Conservation (phyloP, 2,329 filamentous ascomycete species). For the Botryotinia narcissicola region DNA sequence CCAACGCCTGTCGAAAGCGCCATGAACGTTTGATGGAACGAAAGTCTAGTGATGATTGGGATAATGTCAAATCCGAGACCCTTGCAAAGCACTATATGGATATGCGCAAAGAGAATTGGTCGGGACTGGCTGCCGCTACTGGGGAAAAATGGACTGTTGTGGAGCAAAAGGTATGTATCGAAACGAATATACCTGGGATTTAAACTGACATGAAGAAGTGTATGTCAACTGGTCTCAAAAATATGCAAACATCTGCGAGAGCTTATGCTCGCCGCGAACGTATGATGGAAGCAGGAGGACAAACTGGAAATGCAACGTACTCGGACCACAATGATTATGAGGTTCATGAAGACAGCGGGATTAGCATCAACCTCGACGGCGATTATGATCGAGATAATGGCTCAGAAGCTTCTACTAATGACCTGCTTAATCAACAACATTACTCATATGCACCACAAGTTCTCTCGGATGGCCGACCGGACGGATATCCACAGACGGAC, state of each 20-base stretch:
- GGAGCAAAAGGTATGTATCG: constrained; percentile 55
- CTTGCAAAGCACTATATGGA: constrained; percentile 77
- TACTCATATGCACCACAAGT: constrained; percentile 19
- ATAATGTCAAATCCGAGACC: constrained; percentile 69
- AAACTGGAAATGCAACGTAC: constrained; percentile 1
- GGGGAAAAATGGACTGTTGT: constrained; percentile 82
- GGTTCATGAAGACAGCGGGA: constrained; percentile 59
- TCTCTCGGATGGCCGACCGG: constrained; percentile 14
- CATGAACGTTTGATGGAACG: constrained; percentile 82
- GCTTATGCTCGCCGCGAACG: constrained; percentile 65
- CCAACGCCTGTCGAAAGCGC: constrained; percentile 75
- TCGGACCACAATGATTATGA: constrained; percentile 16
- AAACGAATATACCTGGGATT: constrained; percentile 1
- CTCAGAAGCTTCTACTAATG: constrained; percentile 21
- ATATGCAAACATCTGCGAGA: constrained; percentile 68
- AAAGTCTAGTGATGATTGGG: constrained; percentile 61
- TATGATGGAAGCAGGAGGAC: constrained; percentile 35
- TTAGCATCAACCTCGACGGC: constrained; percentile 59
- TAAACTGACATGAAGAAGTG: constrained; percentile 52
- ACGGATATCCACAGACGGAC: constrained; percentile 19
- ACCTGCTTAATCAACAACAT: constrained; percentile 17
- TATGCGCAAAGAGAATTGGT: constrained; percentile 80
- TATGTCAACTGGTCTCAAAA: constrained; percentile 81
- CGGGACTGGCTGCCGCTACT: constrained; percentile 64
- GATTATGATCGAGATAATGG: constrained; percentile 33